phyloP scores from a whole-genome alignment of 192 early-diverging fungal genomes.

The Podila verticillata region DNA sequence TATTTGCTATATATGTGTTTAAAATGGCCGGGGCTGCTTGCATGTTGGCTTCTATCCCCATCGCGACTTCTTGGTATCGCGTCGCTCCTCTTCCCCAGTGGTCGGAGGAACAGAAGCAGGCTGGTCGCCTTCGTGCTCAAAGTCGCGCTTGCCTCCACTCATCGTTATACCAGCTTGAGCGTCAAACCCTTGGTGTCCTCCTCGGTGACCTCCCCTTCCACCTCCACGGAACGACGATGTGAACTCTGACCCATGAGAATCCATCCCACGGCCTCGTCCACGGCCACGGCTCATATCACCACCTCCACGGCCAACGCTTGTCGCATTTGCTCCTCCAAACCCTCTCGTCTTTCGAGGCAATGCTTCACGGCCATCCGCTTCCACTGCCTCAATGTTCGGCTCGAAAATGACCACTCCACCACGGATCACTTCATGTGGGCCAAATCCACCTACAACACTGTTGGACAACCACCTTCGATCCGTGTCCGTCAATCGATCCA shows the following conservation, averaged over 20 bases:
- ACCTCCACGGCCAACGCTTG: constrained; percentile 5
- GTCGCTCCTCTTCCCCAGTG: neutral
- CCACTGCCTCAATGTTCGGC: constrained; percentile 50
- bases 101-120: no score
- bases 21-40: no score
- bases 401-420: constrained; percentile 53
- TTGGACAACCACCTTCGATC: constrained; percentile 50
- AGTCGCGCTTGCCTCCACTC: neutral
- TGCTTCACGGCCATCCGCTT: constrained; percentile 32
- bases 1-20: no score
- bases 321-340: neutral
- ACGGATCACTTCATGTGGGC: constrained; percentile 33
- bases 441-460: constrained; percentile 51
- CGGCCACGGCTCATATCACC: constrained; percentile 13
- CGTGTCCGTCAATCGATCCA: constrained; percentile 53
- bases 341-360: constrained; percentile 22
- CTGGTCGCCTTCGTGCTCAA: neutral
- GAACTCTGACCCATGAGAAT: neutral
- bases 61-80: constrained; percentile 36
- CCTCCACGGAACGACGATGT: constrained; percentile 2
- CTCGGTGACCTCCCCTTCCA: neutral
- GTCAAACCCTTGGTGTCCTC: constrained; percentile 2
- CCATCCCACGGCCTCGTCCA: constrained; percentile 17
- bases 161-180: neutral
- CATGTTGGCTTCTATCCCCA: constrained; percentile 9